A percentile compares a stretch with the other conserved stretches of the same genome.
phyloP scores from a whole-genome alignment of 352 stramenopile species.

The Globisporangium camurandrum region DNA sequence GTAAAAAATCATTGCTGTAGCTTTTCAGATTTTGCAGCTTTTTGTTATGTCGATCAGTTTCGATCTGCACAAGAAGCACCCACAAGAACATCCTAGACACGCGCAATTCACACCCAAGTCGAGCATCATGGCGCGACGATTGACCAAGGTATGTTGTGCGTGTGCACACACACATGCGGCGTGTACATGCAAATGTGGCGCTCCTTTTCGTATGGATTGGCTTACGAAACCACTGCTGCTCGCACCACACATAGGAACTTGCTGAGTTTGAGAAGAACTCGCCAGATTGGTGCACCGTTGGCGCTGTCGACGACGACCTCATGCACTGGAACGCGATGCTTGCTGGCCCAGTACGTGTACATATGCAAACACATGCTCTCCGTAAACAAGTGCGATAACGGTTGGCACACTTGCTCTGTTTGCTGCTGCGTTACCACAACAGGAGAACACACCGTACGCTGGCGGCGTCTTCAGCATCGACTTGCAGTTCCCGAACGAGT shows the following conservation, averaged over 20 bases:
- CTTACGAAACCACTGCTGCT: no score
- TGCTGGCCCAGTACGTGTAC: constrained; percentile 60
- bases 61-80: background rate
- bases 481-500: constrained; percentile 93
- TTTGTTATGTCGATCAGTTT: constrained; percentile 12
- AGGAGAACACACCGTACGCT: constrained; percentile 84
- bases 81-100: constrained; percentile 2
- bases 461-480: constrained; percentile 92
- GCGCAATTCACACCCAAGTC: background rate
- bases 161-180: background rate
- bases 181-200: background rate
- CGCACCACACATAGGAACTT: constrained; percentile 70
- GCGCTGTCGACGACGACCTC: constrained; percentile 81
- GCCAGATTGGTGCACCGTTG: constrained; percentile 84
- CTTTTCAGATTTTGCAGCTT: no score
- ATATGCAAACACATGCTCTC: background rate
- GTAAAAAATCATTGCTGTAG: no score
- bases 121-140: constrained; percentile 57
- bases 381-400: no score
- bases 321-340: constrained; percentile 91
- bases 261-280: constrained; percentile 87
- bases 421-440: no score
- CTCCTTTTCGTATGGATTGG: background rate
- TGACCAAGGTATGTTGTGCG: constrained; percentile 56
- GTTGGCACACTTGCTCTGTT: no score